A percentile compares a stretch with the other conserved stretches of the same genome.
Conservation (phyloP, 495 filamentous ascomycete genomes). For the Penicillium steckii region DNA sequence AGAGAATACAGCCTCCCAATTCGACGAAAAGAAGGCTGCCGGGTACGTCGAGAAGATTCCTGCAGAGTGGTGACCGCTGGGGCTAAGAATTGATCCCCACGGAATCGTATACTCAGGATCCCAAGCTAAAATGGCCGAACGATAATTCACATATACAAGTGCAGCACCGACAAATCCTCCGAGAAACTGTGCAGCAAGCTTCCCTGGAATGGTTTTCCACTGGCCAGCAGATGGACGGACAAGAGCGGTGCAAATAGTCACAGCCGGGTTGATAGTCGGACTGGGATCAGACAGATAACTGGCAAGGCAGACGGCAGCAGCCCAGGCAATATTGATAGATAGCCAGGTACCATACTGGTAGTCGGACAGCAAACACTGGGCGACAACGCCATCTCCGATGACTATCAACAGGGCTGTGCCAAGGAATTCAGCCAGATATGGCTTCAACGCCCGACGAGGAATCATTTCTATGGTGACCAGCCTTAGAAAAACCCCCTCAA, state of each 20-base stretch:
- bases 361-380: slow-evolving; percentile 34
- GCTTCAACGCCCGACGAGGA: slow-evolving; percentile 33
- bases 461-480: slow-evolving; percentile 8
- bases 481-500: neutral
- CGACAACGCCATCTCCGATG: slow-evolving; percentile 37
- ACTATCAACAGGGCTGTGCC: slow-evolving; percentile 35
- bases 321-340: slow-evolving; percentile 39
- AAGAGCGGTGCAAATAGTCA: slow-evolving; percentile 28
- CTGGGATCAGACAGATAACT: slow-evolving; percentile 31
- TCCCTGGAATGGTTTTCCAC: slow-evolving; percentile 30
- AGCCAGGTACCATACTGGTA: slow-evolving; percentile 40
- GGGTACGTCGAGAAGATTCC: slow-evolving; percentile 38
- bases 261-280: slow-evolving; percentile 33
- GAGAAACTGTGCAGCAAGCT: slow-evolving; percentile 31
- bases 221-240: slow-evolving; percentile 30
- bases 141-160: slow-evolving; percentile 37
- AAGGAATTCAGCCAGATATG: slow-evolving; percentile 36
- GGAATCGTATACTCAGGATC: slow-evolving; percentile 41
- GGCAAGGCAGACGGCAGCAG: slow-evolving; percentile 30
- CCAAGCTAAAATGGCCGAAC: slow-evolving; percentile 34
- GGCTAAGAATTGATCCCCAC: slow-evolving; percentile 35
- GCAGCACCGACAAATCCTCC: slow-evolving; percentile 36
- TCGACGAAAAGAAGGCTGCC: slow-evolving; percentile 22
- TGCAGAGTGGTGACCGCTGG: slow-evolving; percentile 32
- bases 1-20: slow-evolving; percentile 36